A percentile compares a stretch with the other conserved stretches of the same genome.
Conservation (phyloP, 2,329 filamentous ascomycete species). For the Trichoderma pleuroti region DNA sequence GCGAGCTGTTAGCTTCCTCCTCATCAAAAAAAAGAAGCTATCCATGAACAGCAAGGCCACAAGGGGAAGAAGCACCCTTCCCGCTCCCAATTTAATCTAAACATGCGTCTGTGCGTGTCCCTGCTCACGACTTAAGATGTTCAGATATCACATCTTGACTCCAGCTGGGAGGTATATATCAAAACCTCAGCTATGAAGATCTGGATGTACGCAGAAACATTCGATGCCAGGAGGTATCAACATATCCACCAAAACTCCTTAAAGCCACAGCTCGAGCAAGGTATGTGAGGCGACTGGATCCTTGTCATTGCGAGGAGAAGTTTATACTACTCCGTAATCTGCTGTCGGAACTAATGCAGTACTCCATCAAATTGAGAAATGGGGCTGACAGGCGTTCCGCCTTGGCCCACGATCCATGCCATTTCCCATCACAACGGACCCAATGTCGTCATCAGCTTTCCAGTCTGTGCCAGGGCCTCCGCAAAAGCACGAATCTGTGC, state of each 20-base stretch:
- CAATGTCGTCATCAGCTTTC: conserved; percentile 1
- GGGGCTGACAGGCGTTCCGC: neutral
- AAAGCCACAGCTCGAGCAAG: neutral
- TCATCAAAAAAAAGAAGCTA: neutral
- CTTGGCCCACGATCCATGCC: neutral
- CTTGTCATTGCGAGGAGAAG: neutral
- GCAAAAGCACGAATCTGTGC: neutral
- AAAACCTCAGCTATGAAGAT: neutral
- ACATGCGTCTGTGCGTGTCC: neutral
- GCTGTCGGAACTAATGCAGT: neutral
- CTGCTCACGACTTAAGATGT: neutral
- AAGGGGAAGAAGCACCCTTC: neutral
- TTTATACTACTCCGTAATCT: neutral
- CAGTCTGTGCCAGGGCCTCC: neutral
- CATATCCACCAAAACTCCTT: neutral
- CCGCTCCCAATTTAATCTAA: neutral
- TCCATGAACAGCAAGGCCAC: neutral
- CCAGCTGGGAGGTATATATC: neutral
- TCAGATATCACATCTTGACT: neutral
- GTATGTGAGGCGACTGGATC: neutral
- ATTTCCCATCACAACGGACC: neutral
- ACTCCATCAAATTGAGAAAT: neutral
- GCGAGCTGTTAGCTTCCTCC: neutral
- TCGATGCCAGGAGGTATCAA: neutral
- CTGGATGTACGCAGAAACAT: neutral